Evolutionary conservation across 2,329 filamentous ascomycete genomes (phyloP).

Genomic region (Colletotrichum endophyticum): DNA sequence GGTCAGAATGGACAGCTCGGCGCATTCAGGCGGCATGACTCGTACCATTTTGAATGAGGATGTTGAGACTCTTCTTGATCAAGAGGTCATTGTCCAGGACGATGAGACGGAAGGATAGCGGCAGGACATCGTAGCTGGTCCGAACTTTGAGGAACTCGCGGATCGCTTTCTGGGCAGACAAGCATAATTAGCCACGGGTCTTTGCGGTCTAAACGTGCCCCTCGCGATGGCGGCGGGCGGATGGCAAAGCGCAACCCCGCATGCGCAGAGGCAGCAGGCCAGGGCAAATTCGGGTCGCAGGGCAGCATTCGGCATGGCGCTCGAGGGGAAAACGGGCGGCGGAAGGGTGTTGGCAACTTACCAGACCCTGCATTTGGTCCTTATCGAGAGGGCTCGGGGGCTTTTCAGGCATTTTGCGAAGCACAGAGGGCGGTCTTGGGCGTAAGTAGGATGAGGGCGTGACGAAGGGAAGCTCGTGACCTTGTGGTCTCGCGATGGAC

Average conservation of each 20-base stretch:
- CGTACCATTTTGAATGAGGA: conserved; percentile 92
- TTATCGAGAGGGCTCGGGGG: conserved; percentile 68
- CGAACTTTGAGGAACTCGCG: conserved; percentile 95
- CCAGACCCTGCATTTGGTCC: conserved; percentile 80
- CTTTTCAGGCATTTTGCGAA: conserved; percentile 29
- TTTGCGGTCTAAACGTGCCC: not conserved
- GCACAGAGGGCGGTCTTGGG: conserved; percentile 28
- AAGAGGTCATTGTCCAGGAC: conserved; percentile 93
- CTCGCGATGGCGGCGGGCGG: conserved; percentile 2
- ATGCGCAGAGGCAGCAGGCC: not conserved
- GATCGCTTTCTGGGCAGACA: conserved; percentile 73
- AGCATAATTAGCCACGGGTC: conserved; percentile 8
- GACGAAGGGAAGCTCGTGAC: conserved; percentile 61
- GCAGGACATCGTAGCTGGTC: conserved; percentile 97
- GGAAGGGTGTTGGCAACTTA: conserved; percentile 45
- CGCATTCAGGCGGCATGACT: conserved; percentile 4
- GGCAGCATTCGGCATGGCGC: not conserved
- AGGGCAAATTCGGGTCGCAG: not conserved
- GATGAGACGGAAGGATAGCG: conserved; percentile 93
- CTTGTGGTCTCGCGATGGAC: conserved; percentile 23
- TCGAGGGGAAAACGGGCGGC: not conserved
- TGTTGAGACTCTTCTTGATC: conserved; percentile 96
- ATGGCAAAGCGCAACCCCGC: conserved; percentile 12
- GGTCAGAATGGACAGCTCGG: conserved; percentile 14
- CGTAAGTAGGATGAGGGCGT: conserved; percentile 65